Percentiles rank a stretch among this genome's conserved stretches.
Conservation (phyloP, 495 filamentous ascomycete genomes). For the Penicillium soppii region DNA sequence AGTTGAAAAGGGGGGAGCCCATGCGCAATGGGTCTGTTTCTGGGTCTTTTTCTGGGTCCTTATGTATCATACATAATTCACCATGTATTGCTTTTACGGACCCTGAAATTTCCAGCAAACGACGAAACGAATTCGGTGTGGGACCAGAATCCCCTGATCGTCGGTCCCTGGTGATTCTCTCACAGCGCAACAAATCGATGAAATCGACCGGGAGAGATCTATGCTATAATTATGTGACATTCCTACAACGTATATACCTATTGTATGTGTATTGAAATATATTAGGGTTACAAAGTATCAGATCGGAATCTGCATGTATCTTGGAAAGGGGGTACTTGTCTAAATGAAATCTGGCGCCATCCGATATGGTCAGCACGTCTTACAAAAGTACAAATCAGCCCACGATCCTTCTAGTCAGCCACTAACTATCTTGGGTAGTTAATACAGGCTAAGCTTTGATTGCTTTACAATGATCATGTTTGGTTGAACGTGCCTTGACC, state of each 20-base stretch:
- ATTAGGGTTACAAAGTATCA: no score
- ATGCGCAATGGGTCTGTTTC: neutral
- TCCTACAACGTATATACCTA: no score
- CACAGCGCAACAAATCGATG: neutral
- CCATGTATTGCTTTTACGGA: conserved; percentile 16
- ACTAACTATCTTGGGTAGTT: neutral
- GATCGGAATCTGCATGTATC: no score
- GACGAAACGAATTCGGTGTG: no score
- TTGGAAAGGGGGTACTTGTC: neutral
- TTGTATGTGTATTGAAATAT: neutral
- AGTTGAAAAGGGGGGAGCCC: neutral
- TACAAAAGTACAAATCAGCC: neutral
- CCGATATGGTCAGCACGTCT: neutral
- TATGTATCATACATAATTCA: no score
- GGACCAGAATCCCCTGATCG: conserved; percentile 19
- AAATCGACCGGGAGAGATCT: no score
- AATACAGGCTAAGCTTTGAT: neutral
- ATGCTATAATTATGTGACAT: no score
- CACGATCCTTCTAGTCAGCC: neutral
- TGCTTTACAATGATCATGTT: neutral
- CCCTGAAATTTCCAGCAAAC: conserved; percentile 18
- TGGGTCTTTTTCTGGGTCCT: neutral
- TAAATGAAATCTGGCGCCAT: conserved; percentile 19
- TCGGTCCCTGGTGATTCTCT: conserved; percentile 4
- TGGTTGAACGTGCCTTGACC: neutral